These are phyloP conservation scores for Podaxis carcinomalis DNA, from an alignment of 768 basidiomycete species.

Conservation along the genomic window DNA sequence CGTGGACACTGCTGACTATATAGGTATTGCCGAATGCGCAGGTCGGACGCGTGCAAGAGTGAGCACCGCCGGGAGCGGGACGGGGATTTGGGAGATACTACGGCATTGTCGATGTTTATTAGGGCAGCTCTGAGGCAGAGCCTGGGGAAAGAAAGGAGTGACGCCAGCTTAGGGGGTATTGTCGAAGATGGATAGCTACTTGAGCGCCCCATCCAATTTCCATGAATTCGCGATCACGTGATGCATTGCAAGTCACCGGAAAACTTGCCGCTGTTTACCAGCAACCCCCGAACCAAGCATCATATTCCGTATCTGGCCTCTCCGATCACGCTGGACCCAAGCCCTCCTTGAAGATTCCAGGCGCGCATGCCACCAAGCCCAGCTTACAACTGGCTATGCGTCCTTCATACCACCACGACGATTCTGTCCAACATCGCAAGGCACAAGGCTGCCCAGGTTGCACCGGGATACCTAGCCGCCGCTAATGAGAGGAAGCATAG, in stretches of 20 bases:
- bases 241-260: too few species aligned
- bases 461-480: constrained; percentile 17
- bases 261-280: too few species aligned
- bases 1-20: constrained; percentile 4
- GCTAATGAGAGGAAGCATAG: constrained; percentile 11
- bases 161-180: neutral
- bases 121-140: constrained; percentile 7
- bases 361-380: constrained; percentile 61
- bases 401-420: constrained; percentile 53
- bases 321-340: neutral
- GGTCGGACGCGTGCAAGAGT: neutral
- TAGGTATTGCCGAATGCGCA: constrained; percentile 4
- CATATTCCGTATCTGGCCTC: neutral
- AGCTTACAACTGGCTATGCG: constrained; percentile 69
- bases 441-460: constrained; percentile 44
- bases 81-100: neutral
- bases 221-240: neutral
- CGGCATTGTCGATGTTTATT: constrained; percentile 4
- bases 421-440: constrained; percentile 61
- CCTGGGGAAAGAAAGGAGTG: constrained; percentile 3
- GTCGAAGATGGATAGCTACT: neutral
- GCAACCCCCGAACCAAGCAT: neutral
- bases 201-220: neutral
- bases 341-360: neutral
- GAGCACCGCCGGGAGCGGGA: neutral